Evolutionary conservation across 202 grass and related monocot species (phyloP).

Genomic region (Panicum virgatum): DNA sequence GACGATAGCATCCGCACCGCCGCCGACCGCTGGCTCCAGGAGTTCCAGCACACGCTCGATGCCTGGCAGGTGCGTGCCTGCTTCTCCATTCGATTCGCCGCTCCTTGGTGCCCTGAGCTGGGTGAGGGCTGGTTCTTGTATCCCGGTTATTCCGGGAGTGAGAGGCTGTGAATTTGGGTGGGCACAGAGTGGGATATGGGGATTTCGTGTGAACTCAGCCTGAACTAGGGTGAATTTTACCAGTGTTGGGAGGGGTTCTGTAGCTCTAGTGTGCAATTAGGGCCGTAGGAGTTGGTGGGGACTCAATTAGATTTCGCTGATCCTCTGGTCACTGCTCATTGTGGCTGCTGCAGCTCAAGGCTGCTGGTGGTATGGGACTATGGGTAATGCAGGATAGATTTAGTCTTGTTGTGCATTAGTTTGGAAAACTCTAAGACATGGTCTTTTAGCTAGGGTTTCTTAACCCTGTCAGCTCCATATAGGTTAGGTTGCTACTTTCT

Average conservation of each 20-base stretch:
- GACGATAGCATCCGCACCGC: slow-evolving; percentile 59
- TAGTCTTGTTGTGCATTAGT: slow-evolving; percentile 8
- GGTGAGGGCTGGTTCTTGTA: background rate
- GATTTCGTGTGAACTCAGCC: slow-evolving; percentile 4
- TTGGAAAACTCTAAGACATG: background rate
- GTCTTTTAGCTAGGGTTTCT: background rate
- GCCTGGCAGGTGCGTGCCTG: slow-evolving; percentile 85
- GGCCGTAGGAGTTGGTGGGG: background rate
- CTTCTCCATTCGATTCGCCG: background rate
- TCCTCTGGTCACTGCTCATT: slow-evolving; percentile 7
- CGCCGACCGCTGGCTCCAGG: slow-evolving; percentile 92
- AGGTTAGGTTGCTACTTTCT: background rate
- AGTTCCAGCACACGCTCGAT: slow-evolving; percentile 95
- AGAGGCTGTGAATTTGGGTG: background rate
- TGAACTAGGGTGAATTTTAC: background rate
- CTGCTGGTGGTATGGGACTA: background rate
- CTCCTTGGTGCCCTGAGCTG: slow-evolving; percentile 4
- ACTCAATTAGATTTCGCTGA: slow-evolving; percentile 27
- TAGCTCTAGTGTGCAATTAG: background rate
- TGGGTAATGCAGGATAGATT: slow-evolving; percentile 10
- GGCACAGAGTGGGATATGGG: background rate
- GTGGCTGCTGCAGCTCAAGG: background rate
- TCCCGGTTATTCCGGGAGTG: background rate
- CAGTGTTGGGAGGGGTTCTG: background rate
- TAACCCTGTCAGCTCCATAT: slow-evolving; percentile 1